Percentiles rank a stretch among this genome's conserved stretches.
Conservation (phyloP, 2,329 filamentous ascomycete genomes). For the Alternaria novae-zelandiae region DNA sequence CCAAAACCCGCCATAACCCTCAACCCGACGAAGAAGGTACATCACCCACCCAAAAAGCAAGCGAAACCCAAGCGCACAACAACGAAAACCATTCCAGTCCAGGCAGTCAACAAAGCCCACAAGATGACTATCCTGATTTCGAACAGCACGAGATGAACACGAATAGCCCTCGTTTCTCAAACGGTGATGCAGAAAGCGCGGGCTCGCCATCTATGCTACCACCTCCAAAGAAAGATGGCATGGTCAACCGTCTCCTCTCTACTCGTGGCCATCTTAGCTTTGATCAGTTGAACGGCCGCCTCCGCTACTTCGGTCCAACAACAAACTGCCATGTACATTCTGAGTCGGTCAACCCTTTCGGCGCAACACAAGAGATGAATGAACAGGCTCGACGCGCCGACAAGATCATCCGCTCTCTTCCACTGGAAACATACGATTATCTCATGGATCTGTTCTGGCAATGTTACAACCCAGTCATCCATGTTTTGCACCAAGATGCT, state of each 20-base stretch:
- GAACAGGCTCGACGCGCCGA: constrained; percentile 58
- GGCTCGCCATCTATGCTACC: constrained; percentile 42
- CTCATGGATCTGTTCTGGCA: constrained; percentile 61
- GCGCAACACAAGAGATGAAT: constrained; percentile 50
- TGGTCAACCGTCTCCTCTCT: constrained; percentile 58
- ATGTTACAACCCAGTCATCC: constrained; percentile 59
- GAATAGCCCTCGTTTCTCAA: constrained; percentile 26
- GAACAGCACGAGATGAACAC: constrained; percentile 31
- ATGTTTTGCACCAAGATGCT: constrained; percentile 58
- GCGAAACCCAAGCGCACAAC: constrained; percentile 14
- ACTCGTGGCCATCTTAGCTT: constrained; percentile 60
- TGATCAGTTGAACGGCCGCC: constrained; percentile 58
- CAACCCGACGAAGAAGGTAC: constrained; percentile 38
- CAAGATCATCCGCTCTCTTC: constrained; percentile 56
- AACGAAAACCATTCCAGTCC: constrained; percentile 37
- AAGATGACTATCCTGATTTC: constrained; percentile 33
- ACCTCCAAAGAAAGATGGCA: constrained; percentile 54
- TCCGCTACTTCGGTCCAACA: constrained; percentile 62
- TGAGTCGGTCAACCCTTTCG: constrained; percentile 42
- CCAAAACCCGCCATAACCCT: constrained; percentile 54
- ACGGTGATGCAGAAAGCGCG: constrained; percentile 33
- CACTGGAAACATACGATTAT: constrained; percentile 58
- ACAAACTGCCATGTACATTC: constrained; percentile 62
- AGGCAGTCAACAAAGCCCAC: constrained; percentile 37
- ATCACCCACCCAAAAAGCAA: constrained; percentile 27